Base-by-base conservation (phyloP, 495 filamentous ascomycete genomes). In the Immersiella caudata region DNA sequence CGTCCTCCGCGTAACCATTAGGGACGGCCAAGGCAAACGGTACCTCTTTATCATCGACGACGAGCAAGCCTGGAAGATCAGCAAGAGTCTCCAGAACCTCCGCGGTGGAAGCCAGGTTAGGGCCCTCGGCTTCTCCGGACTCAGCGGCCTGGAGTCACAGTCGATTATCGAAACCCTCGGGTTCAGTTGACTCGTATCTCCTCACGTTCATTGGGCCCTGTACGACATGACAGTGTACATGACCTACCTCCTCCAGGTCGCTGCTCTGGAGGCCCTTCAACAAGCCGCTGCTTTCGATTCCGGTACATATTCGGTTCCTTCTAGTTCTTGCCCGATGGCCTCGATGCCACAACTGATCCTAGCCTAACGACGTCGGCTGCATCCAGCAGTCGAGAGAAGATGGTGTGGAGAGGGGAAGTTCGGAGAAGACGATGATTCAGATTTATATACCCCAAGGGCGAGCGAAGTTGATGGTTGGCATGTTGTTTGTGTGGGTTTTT, bases 21-120 rank as follows among this genome's bases (percentile, higher is more conserved):
- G 93, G 27, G 95, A 98, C 75, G 87, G 91, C 61, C 93, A 97
- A 63, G 90, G 89, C 27, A 91, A 90, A 74, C 83, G 87, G 52
- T 96, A 91, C 72, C 83, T 97, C 59, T 97, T 97, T 73, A 82
- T 98, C 2, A 73, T 97, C 20, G 82, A 85, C 27, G 90, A 94
- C 73, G 87, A 89, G 36, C 94, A 99, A 75, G 91, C 88, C 18
- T 97, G 95, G 95, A 99, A 99, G 80, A 88, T 99, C 35, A 89
- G 90, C 0, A 84, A 91, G 24, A 93, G 93, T 11, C 77, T 99
- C 66, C 87, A 92, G 76, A 83, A 87, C 24, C 80, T 99, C 60
- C 80, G 90, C 51, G 82, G 85, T 54, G 93, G 95, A 7, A 85
- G 86, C 24, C 89, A 91, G 71, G 87, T 88, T 21, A 79, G 89